Conservation (phyloP, 495 filamentous ascomycete genomes). For the Podospora didyma region DNA sequence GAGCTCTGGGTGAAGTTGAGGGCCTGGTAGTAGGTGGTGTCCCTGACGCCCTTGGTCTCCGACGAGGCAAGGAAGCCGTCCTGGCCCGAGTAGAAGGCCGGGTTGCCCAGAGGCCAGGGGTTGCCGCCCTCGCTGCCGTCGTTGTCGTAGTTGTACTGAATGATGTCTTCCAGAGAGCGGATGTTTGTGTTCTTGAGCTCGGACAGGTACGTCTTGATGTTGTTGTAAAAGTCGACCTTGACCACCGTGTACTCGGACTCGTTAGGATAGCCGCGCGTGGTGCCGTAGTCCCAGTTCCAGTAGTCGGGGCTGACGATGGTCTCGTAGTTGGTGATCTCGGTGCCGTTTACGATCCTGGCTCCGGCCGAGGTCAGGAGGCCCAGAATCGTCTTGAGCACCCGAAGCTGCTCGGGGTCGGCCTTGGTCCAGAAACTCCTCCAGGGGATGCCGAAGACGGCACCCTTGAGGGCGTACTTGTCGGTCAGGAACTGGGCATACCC, state of each 20-base stretch:
- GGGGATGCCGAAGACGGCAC: conserved; percentile 64
- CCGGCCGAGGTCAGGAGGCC: conserved; percentile 54
- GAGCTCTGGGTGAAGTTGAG: conserved; percentile 55
- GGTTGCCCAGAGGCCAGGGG: conserved; percentile 47
- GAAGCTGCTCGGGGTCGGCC: conserved; percentile 49
- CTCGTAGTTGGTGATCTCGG: conserved; percentile 60
- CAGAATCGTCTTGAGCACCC: conserved; percentile 50
- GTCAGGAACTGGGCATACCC: conserved; percentile 56
- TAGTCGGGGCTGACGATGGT: conserved; percentile 57
- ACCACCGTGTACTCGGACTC: conserved; percentile 68
- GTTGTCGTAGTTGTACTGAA: conserved; percentile 64
- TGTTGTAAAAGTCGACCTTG: conserved; percentile 76
- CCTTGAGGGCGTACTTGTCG: conserved; percentile 49
- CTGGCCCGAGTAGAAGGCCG: conserved; percentile 68
- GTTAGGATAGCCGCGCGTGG: conserved; percentile 58
- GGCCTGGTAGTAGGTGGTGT: conserved; percentile 63
- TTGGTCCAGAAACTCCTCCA: conserved; percentile 66
- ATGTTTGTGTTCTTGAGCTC: conserved; percentile 63
- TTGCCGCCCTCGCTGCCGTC: conserved; percentile 65
- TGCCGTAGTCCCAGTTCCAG: conserved; percentile 72
- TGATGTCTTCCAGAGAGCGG: conserved; percentile 60
- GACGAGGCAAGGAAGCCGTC: conserved; percentile 62
- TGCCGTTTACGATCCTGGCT: conserved; percentile 65
- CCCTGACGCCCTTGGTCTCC: conserved; percentile 55
- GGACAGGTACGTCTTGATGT: conserved; percentile 61